Conservation (phyloP, 345 rosid species). For the Balakata baccata region DNA sequence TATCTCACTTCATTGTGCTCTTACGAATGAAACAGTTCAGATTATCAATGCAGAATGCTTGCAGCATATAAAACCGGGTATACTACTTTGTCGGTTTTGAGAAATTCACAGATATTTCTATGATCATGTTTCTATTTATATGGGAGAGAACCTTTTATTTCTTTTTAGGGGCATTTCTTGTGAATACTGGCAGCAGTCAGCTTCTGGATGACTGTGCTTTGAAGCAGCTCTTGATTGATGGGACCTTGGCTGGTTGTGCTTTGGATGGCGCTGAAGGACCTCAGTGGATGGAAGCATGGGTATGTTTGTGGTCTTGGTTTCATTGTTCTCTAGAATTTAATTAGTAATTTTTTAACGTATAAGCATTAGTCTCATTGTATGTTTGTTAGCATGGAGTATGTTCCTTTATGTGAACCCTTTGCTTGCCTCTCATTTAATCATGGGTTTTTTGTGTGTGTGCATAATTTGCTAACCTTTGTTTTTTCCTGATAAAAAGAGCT, state of each 20-base stretch:
- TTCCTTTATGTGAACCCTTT: background rate
- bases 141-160: slow-evolving; percentile 5
- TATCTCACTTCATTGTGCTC: slow-evolving; percentile 85
- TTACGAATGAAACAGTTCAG: slow-evolving; percentile 92
- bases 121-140: background rate
- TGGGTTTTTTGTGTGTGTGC: background rate
- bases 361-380: background rate
- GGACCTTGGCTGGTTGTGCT: slow-evolving; percentile 94
- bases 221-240: slow-evolving; percentile 92
- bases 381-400: background rate
- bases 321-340: slow-evolving; percentile 5
- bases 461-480: background rate
- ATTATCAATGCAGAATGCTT: slow-evolving; percentile 89
- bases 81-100: background rate
- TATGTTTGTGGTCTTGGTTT: slow-evolving; percentile 36
- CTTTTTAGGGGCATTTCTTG: slow-evolving; percentile 85
- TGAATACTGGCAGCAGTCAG: slow-evolving; percentile 95
- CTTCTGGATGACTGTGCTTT: slow-evolving; percentile 88
- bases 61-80: slow-evolving; percentile 97
- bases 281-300: slow-evolving; percentile 99
- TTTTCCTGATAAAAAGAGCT: background rate
- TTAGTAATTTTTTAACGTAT: background rate
- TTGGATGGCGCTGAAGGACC: slow-evolving; percentile 99
- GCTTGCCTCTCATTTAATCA: background rate
- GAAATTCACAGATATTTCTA: background rate